Evolutionary conservation across 148 eudicot genomes (phyloP), one percentile per base, ranked within the genome.

Genomic region (Rhododendron vialii): DNA sequence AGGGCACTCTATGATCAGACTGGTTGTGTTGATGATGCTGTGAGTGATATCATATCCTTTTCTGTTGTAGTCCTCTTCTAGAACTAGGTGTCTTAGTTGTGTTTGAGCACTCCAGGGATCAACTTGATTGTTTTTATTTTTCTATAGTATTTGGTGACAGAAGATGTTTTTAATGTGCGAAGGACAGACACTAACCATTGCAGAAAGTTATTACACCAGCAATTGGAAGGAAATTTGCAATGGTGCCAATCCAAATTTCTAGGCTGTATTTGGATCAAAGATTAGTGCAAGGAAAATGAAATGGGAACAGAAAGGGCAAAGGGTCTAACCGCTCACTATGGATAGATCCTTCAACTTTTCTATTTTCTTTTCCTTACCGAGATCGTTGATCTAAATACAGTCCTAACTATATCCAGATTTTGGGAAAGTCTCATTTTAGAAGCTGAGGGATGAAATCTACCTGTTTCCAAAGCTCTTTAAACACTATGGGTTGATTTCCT

Each of bases 21-120:
- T 73, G 99, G 99, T 14, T 90, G 94, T 87, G 92, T 95, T 80
- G 99, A 97, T 90, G 99, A 97, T 91, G 96, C 92, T 71, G 99
- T 97, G 81, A 97, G 99, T 92, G 33, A 86, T 83, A 11, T 35
- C 3, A 9, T 17, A 14, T 75, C 51, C 51, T 33, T 71, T 71
- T 33, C 7, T 30, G 76, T 71, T 71, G 74, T 35, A 4, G 38
- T 71, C 76, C 8, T 71, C 76, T 71, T 65, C 15, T 69, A 69
- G 36, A 26, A 30, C 38, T 71, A 28, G 26, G 74, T 67, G 67
- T 22, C 26, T 26, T 67, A 26, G 33, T 26, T 71, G 38, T 33
- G 76, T 14, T 71, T 33, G 76, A 33, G 20, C 76, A 33, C 38
- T 14, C 7, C 38, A 30, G 76, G 41, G 41, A 71, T 71, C 41